These are phyloP conservation scores for Amorphotheca resinae DNA, from an alignment of 495 filamentous ascomycete species.

Conservation along the genomic window DNA sequence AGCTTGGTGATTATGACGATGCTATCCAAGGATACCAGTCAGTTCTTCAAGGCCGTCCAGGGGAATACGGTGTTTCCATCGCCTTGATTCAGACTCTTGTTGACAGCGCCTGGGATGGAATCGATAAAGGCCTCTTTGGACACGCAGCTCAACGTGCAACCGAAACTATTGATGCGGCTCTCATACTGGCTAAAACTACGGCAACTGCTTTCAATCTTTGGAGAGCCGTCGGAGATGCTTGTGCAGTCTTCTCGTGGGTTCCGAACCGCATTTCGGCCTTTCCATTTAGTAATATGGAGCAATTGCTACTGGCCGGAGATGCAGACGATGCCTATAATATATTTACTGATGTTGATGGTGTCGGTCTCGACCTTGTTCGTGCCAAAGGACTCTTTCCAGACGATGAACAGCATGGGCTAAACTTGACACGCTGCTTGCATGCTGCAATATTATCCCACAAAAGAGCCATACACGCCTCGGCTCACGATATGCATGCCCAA, in stretches of 20 bases:
- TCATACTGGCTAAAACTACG: slow-evolving; percentile 34
- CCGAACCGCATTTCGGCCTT: slow-evolving; percentile 48
- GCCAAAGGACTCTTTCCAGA: slow-evolving; percentile 30
- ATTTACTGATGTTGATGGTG: slow-evolving; percentile 57
- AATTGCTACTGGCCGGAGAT: slow-evolving; percentile 41
- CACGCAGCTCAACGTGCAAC: slow-evolving; percentile 56
- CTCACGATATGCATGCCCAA: slow-evolving; percentile 75
- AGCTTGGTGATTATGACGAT: slow-evolving; percentile 77
- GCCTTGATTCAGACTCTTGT: slow-evolving; percentile 77
- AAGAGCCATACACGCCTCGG: slow-evolving; percentile 60
- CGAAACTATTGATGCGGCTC: slow-evolving; percentile 43
- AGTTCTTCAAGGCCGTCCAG: slow-evolving; percentile 50
- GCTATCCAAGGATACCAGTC: slow-evolving; percentile 63
- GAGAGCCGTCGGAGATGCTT: slow-evolving; percentile 89
- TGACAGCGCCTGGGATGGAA: slow-evolving; percentile 61
- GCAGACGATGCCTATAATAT: slow-evolving; percentile 43
- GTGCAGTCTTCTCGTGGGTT: slow-evolving; percentile 65
- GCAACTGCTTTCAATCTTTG: slow-evolving; percentile 81
- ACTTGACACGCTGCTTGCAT: slow-evolving; percentile 41
- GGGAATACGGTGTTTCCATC: slow-evolving; percentile 76
- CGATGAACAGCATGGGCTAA: slow-evolving; percentile 32
- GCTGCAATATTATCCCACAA: slow-evolving; percentile 77
- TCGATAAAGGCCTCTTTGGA: slow-evolving; percentile 76
- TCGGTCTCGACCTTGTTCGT: slow-evolving; percentile 39
- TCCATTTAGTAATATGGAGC: slow-evolving; percentile 38